phyloP scores from a whole-genome alignment of 1,139 yeast species.

The Kodamaea ohmeri region DNA sequence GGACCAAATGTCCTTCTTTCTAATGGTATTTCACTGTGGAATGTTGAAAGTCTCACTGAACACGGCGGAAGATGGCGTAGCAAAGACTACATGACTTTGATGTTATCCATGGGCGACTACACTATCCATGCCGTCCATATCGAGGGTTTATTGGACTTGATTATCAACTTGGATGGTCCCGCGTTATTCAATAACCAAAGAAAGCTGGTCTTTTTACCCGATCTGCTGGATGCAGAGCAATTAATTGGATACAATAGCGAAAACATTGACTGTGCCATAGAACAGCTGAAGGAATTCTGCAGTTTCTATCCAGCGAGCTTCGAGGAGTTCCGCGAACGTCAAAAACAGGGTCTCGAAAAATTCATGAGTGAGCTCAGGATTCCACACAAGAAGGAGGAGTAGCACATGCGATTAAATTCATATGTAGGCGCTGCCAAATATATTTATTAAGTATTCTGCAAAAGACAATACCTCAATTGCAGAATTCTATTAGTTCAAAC shows the following conservation, averaged over 20 bases:
- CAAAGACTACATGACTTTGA: constrained; percentile 31
- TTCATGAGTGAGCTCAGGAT: constrained; percentile 5
- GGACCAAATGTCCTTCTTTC: constrained; percentile 25
- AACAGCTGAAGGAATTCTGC: constrained; percentile 27
- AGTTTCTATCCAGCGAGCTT: constrained; percentile 13
- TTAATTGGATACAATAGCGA: constrained; percentile 27
- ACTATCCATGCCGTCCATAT: constrained; percentile 34
- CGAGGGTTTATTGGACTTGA: constrained; percentile 27
- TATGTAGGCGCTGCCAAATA: too few relatives aligned
- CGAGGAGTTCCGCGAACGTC: constrained; percentile 1
- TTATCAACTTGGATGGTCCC: constrained; percentile 16
- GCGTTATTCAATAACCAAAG: constrained; percentile 3
- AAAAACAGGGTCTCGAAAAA: constrained; percentile 1
- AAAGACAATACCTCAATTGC: too few relatives aligned
- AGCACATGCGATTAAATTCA: not conserved
- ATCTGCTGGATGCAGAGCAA: not conserved
- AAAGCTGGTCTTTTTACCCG: constrained; percentile 3
- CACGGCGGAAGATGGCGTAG: constrained; percentile 16
- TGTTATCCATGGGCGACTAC: constrained; percentile 36
- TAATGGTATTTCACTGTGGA: constrained; percentile 28
- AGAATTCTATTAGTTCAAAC: too few relatives aligned
- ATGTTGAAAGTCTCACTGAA: constrained; percentile 14
- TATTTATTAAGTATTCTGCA: too few relatives aligned
- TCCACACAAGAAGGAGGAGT: constrained; percentile 1
- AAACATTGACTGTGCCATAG: constrained; percentile 32